Conservation (phyloP, 148 eudicot genomes). For the Amaranthus cruentus region DNA sequence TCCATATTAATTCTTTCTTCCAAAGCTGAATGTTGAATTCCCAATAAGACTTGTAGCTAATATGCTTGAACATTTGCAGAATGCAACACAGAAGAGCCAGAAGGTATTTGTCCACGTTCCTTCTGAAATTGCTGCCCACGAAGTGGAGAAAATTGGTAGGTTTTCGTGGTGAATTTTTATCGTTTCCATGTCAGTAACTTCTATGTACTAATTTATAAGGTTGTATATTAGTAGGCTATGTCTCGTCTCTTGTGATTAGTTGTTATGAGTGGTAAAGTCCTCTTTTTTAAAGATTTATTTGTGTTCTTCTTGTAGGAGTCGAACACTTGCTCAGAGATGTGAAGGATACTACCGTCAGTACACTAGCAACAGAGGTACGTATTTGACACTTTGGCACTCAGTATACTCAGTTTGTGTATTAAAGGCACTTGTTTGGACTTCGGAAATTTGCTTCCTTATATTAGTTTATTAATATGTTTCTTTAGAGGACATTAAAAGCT, state of each 20-base stretch:
- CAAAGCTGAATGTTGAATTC: background rate
- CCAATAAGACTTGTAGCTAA: background rate
- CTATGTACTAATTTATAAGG: background rate
- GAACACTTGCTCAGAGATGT: constrained; percentile 98
- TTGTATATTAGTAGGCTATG: too few species aligned
- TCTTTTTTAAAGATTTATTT: background rate
- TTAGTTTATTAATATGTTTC: background rate
- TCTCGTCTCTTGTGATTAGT: background rate
- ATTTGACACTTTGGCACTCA: background rate
- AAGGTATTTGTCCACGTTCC: constrained; percentile 92
- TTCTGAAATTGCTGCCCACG: constrained; percentile 97
- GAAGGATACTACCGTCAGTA: constrained; percentile 95
- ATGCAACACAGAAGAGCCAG: constrained; percentile 97
- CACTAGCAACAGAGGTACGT: constrained; percentile 87
- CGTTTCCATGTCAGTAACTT: background rate
- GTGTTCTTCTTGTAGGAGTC: constrained; percentile 52
- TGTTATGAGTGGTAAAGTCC: background rate
- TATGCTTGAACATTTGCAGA: constrained; percentile 38
- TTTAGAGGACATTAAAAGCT: background rate
- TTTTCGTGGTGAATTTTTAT: background rate
- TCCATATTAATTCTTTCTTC: background rate
- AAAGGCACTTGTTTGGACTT: background rate
- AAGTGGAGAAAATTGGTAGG: constrained; percentile 96
- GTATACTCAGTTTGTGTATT: background rate
- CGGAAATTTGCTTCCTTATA: too few species aligned